Percentiles rank a stretch among this genome's conserved stretches.
Evolutionary conservation across 1,284 basidiomycete species (phyloP).

Genomic region (Tranzscheliella williamsii): DNA sequence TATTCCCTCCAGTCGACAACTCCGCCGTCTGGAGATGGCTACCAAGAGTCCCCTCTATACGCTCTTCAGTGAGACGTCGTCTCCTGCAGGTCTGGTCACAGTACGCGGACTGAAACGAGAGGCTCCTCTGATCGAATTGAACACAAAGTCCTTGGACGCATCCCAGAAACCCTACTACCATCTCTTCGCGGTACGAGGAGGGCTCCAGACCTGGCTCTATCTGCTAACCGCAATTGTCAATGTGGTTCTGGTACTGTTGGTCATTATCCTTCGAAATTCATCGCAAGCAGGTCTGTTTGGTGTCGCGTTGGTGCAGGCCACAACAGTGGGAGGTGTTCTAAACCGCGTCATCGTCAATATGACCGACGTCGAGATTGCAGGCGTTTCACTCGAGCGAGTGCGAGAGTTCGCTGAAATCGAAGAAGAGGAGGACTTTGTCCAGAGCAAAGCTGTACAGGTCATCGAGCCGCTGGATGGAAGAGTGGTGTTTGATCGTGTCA

Average conservation of each 20-base stretch:
- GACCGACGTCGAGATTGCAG: constrained; percentile 60
- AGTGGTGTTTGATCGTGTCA: constrained; percentile 34
- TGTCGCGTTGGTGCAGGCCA: constrained; percentile 57
- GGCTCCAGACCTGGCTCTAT: constrained; percentile 44
- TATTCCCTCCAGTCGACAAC: constrained; percentile 41
- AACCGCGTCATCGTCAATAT: constrained; percentile 45
- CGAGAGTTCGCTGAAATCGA: constrained; percentile 50
- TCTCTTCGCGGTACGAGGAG: constrained; percentile 37
- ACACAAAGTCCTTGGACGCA: constrained; percentile 21
- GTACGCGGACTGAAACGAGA: constrained; percentile 37
- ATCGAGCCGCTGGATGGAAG: constrained; percentile 5
- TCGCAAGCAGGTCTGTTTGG: constrained; percentile 49
- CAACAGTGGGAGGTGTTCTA: constrained; percentile 24
- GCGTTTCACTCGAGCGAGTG: constrained; percentile 59
- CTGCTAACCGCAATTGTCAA: constrained; percentile 34
- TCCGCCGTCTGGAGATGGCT: constrained; percentile 44
- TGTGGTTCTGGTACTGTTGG: constrained; percentile 32
- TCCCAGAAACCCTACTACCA: constrained; percentile 42
- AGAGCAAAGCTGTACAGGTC: constrained; percentile 1
- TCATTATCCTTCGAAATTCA: constrained; percentile 37
- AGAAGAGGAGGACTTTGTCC: constrained; percentile 18
- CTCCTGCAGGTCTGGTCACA: constrained; percentile 37
- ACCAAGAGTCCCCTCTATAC: constrained; percentile 41
- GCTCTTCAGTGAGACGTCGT: constrained; percentile 36
- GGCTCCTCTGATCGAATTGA: constrained; percentile 22